These are phyloP conservation scores for Candida tropicalis DNA, from an alignment of 1,139 yeast genomes.

Conservation along the genomic window DNA sequence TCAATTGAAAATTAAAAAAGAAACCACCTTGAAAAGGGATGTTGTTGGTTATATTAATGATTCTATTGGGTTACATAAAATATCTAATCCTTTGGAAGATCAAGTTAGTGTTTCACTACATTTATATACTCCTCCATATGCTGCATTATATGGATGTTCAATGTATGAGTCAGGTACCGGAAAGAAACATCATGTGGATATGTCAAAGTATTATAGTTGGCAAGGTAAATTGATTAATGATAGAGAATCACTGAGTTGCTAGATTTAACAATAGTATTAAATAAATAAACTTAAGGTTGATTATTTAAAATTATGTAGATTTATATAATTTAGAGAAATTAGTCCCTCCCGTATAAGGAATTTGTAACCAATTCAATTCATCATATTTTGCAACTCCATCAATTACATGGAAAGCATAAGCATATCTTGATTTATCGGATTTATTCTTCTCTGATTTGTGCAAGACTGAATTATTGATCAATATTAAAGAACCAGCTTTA, in stretches of 20 bases:
- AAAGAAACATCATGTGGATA: conserved; percentile 56
- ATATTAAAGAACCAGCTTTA: conserved; percentile 69
- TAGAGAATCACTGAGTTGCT: conserved; percentile 36
- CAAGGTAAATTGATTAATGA: conserved; percentile 49
- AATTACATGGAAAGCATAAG: conserved; percentile 79
- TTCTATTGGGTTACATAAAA: conserved; percentile 66
- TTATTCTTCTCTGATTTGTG: conserved; percentile 70
- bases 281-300: no score
- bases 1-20: conserved; percentile 29
- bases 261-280: no score
- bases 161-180: conserved; percentile 60
- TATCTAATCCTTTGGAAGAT: conserved; percentile 51
- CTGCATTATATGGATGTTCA: conserved; percentile 66
- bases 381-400: conserved; percentile 68
- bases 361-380: conserved; percentile 72
- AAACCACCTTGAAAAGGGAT: conserved; percentile 41
- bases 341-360: conserved; percentile 60
- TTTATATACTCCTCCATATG: conserved; percentile 79
- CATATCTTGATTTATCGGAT: conserved; percentile 62
- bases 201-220: conserved; percentile 66
- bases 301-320: not conserved
- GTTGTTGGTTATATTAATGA: conserved; percentile 72
- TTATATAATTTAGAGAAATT: conserved; percentile 54
- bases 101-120: conserved; percentile 69
- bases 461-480: conserved; percentile 69